Evolutionary conservation across 495 filamentous ascomycete species (phyloP), one percentile per base, ranked within the genome.

Genomic region (Penicillium chermesinum): DNA sequence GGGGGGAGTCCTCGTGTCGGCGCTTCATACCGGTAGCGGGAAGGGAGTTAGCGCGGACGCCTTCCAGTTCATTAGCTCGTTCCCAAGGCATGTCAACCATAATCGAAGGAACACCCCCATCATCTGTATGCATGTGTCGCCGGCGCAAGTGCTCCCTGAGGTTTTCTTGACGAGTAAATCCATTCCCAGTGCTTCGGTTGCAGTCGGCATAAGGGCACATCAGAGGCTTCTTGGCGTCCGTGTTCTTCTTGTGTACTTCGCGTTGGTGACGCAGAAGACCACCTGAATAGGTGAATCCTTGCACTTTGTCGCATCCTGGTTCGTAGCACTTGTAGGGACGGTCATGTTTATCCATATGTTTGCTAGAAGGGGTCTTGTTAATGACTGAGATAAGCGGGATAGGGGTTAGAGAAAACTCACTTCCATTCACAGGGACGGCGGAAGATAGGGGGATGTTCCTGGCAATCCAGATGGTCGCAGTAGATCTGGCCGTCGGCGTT

Each of bases 261-360:
- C 91, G 82, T 62, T 94, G 84, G 70, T 96, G 91, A 2, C 91
- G 80, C 7, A 90, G 66, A 2, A 96, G 79, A 8, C 91, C 91
- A 16, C 91, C 91, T 0, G 85, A 88, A 64, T 96, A 96, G 12
- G 91, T 95, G 69, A 96, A 96, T 15, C 91, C 91, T 52, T 86
- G 85, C 0, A 95, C 78, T 53, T 95, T 95, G 52, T 89, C 87
- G 63, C 91, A 96, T 15, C 80, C 82, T 13, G 75, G 74, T 19
- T 86, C 80, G 18, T 66, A 66, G 64, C 91, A 96, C 49, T 88
- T 85, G 69, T 95, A 96, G 0, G 91, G 91, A 14, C 91, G 76
- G 46, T 91, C 88, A 60, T 96, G 91, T 67, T 96, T 96, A 71
- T 96, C 91, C 88, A 94, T 94, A 64, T 96, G 91, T 70, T 95